Conservation (phyloP, 257 asterid species). For the Solanum chiquidenum region DNA sequence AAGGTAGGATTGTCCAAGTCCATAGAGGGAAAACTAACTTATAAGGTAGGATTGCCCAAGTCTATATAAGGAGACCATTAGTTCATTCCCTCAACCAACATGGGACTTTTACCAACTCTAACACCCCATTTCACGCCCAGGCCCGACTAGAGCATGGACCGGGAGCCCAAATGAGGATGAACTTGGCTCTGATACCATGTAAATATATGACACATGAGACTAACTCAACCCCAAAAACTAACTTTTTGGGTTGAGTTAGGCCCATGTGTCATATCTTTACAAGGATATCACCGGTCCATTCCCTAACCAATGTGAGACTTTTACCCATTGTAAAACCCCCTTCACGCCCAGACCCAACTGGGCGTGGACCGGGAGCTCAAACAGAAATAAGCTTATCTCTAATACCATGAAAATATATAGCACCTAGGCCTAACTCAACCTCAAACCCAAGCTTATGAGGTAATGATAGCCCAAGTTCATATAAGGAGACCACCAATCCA, state of each 20-base stretch:
- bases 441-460: not conserved
- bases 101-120: too few relatives aligned
- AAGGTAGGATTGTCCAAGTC: too few relatives aligned
- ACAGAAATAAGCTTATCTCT: rapidly evolving
- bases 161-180: too few relatives aligned
- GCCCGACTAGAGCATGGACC: too few relatives aligned
- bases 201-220: too few relatives aligned
- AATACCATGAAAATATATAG: not conserved
- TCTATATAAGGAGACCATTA: too few relatives aligned
- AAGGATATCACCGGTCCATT: not conserved
- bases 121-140: too few relatives aligned
- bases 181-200: not conserved
- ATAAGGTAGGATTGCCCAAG: too few relatives aligned
- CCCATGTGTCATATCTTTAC: not conserved
- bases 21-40: too few relatives aligned
- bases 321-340: not conserved
- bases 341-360: not conserved
- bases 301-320: not conserved
- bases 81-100: too few relatives aligned
- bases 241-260: not conserved
- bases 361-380: not conserved
- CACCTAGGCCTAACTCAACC: not conserved
- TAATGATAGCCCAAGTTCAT: too few relatives aligned
- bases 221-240: too few relatives aligned
- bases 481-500: not conserved